These are phyloP conservation scores for Croton setiger DNA, from an alignment of 441 rosid genomes.

Conservation along the genomic window DNA sequence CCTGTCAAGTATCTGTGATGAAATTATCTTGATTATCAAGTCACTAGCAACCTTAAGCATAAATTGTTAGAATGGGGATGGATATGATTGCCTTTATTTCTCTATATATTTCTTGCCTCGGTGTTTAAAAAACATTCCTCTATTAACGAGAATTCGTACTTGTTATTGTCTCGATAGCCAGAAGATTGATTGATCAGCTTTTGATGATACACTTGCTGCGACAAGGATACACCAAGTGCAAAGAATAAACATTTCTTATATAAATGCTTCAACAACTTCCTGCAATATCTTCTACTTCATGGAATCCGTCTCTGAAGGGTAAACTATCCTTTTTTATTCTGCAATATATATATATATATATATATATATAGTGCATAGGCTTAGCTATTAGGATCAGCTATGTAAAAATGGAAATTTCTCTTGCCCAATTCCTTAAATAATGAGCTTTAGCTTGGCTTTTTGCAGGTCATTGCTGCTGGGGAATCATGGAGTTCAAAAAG, in stretches of 20 bases:
- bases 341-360: background rate
- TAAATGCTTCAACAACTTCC: slow-evolving; percentile 33
- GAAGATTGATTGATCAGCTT: background rate
- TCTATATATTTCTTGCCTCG: background rate
- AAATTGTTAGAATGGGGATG: background rate
- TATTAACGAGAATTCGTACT: background rate
- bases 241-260: slow-evolving; percentile 6
- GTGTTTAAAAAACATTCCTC: background rate
- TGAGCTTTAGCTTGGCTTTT: slow-evolving; percentile 18
- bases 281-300: slow-evolving; percentile 19
- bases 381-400: background rate
- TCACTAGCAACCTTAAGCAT: background rate
- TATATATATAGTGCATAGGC: no score
- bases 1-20: background rate
- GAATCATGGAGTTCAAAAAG: slow-evolving; percentile 27
- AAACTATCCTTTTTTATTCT: slow-evolving; percentile 6
- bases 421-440: background rate
- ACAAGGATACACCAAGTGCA: background rate
- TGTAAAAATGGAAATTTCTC: background rate
- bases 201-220: slow-evolving; percentile 9
- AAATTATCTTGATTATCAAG: background rate
- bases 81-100: background rate
- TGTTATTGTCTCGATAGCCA: background rate
- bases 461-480: slow-evolving; percentile 36
- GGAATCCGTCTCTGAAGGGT: slow-evolving; percentile 36